These are phyloP conservation scores for Sporothrix dimorphospora DNA, from an alignment of 2,329 filamentous ascomycete genomes.

Conservation along the genomic window DNA sequence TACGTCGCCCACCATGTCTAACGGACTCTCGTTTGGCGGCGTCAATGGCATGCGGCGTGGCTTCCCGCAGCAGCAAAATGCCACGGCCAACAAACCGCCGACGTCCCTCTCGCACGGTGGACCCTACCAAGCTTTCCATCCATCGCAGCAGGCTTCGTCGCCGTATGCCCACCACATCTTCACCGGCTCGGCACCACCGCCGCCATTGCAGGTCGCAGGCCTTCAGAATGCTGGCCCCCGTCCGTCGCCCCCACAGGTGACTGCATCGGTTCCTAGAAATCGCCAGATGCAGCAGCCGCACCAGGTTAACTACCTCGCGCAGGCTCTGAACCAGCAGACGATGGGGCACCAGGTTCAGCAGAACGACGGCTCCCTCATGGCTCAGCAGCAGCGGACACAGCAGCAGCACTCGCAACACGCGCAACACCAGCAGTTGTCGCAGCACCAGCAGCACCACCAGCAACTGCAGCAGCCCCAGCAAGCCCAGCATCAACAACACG, in stretches of 20 bases:
- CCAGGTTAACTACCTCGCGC: conserved; percentile 42
- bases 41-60: conserved; percentile 52
- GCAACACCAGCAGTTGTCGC: conserved; percentile 33
- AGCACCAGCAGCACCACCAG: conserved; percentile 27
- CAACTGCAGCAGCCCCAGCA: conserved; percentile 27
- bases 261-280: conserved; percentile 51
- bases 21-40: conserved; percentile 56
- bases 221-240: conserved; percentile 50
- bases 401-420: conserved; percentile 36
- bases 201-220: conserved; percentile 52
- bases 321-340: conserved; percentile 42
- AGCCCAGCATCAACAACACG: conserved; percentile 24
- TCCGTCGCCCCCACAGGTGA: conserved; percentile 52
- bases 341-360: conserved; percentile 40
- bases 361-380: conserved; percentile 39
- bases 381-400: conserved; percentile 39
- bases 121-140: conserved; percentile 53
- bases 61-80: conserved; percentile 45
- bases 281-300: conserved; percentile 50
- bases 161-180: conserved; percentile 58
- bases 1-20: conserved; percentile 42
- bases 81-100: conserved; percentile 55
- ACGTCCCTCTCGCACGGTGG: conserved; percentile 57
- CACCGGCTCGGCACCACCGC: conserved; percentile 51
- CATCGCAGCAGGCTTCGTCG: conserved; percentile 52